These are phyloP conservation scores for Termitomyces sp. DNA, from an alignment of 768 basidiomycete species.

Conservation along the genomic window DNA sequence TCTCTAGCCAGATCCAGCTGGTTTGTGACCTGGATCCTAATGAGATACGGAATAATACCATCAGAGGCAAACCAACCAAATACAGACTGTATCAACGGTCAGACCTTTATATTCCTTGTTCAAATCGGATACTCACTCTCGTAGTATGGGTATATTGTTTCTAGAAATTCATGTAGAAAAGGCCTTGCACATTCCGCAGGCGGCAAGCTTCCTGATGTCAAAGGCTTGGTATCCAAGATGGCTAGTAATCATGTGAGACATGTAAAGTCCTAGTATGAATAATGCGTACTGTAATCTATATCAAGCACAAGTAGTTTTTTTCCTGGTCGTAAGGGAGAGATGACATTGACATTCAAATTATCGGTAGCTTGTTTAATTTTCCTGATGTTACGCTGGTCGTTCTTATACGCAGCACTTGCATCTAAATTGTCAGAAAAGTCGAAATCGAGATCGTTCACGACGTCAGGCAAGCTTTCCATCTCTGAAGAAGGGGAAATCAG, in stretches of 20 bases:
- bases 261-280: neutral
- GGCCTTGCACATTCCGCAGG: slow-evolving; percentile 81
- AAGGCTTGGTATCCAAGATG: slow-evolving; percentile 79
- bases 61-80: slow-evolving; percentile 50
- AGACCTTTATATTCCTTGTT: neutral
- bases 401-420: slow-evolving; percentile 56
- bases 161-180: slow-evolving; percentile 77
- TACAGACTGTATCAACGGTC: slow-evolving; percentile 45
- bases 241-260: slow-evolving; percentile 34
- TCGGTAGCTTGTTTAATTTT: slow-evolving; percentile 72
- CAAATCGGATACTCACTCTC: slow-evolving; percentile 44
- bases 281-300: slow-evolving; percentile 73
- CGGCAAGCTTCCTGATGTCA: slow-evolving; percentile 77
- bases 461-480: slow-evolving; percentile 60
- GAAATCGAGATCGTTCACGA: slow-evolving; percentile 78
- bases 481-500: slow-evolving; percentile 29
- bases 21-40: slow-evolving; percentile 66
- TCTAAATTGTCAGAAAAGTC: slow-evolving; percentile 62
- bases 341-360: slow-evolving; percentile 62
- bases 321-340: slow-evolving; percentile 68
- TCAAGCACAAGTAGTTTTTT: slow-evolving; percentile 84
- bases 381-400: slow-evolving; percentile 77
- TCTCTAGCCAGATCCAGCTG: slow-evolving; percentile 86
- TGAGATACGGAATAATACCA: neutral
- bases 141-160: slow-evolving; percentile 74